Base-by-base conservation (phyloP, 192 early-diverging fungal genomes). In the Coemansia nantahalensis region DNA sequence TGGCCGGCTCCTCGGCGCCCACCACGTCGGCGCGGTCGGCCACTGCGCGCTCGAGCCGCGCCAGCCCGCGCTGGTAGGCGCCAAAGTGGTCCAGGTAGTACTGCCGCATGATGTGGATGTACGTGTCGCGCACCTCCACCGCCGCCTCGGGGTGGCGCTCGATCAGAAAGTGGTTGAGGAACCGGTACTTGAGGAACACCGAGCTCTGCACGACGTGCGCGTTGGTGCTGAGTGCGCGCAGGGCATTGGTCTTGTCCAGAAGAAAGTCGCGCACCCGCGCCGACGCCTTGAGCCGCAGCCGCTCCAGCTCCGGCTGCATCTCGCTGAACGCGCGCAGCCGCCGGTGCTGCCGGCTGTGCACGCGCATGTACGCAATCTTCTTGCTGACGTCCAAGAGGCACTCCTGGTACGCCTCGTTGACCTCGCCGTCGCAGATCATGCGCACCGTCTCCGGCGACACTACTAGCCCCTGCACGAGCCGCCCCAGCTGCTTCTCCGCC, bases 51-150 rank as follows among this genome's bases (percentile, higher is more conserved):
- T 90, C 93, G 2, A 97, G 76, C 56, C 83, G 86, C 36, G 79
- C 68, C 42, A 97, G 67, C 0, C 82, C 82, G 58, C 82, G 80
- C 40, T 84, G 75, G 72, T 99, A 99, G 46, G 82, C 80, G 24
- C 96, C 94, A 67, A 99, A 99, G 43, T 90, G 88, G 46, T 87
- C 87, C 26, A 80, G 74, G 74, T 90, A 96, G 67, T 94, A 96
- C 77, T 84, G 88, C 17, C 84, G 78, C 46, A 94, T 80, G 4
- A 90, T 87, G 35, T 85, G 83, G 34, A 92, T 83, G 56, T 99
- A 99, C 17, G 81, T 88, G 48, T 84, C 82, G 35, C 87, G 84
- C 21, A 99, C 83, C 66, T 99, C 96, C 26, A 77, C 50, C 0
- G 94, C 94, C 0, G 88, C 93, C 36, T 94, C 91, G 15, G 77